A percentile compares a stretch with the other conserved stretches of the same genome.
Evolutionary conservation across 371 early-diverging fungal species (phyloP).

Genomic region (Haplosporangium sp.): DNA sequence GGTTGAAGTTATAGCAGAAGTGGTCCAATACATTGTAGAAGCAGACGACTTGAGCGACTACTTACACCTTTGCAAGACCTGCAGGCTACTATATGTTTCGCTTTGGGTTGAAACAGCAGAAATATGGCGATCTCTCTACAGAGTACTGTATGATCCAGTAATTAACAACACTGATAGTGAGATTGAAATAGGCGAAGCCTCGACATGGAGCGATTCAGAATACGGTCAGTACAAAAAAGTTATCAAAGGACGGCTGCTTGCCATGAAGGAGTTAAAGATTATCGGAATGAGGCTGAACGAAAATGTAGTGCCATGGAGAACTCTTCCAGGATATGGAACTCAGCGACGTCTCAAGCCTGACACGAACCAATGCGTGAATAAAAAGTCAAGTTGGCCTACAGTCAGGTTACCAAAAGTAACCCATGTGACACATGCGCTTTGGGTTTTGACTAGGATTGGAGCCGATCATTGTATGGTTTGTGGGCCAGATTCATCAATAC

Average conservation of each 20-base stretch:
- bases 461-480: constrained; percentile 1
- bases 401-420: neutral
- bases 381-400: neutral
- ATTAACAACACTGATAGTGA: neutral
- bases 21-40: constrained; percentile 7
- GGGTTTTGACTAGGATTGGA: neutral
- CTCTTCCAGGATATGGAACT: neutral
- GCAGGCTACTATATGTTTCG: constrained; percentile 9
- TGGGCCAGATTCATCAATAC: too few relatives aligned
- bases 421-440: neutral
- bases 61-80: constrained; percentile 4
- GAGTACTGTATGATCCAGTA: constrained; percentile 2
- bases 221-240: neutral
- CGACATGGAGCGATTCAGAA: neutral
- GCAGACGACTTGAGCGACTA: constrained; percentile 8
- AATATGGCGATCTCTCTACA: constrained; percentile 10
- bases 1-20: neutral
- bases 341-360: neutral
- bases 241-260: neutral
- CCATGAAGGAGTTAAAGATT: neutral
- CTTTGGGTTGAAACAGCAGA: constrained; percentile 10
- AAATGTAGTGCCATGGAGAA: constrained; percentile 3
- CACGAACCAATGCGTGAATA: neutral
- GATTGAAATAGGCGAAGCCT: neutral
- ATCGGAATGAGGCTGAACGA: neutral